phyloP scores from a whole-genome alignment of 176 grass and related monocot species.

The Musa itinerans region DNA sequence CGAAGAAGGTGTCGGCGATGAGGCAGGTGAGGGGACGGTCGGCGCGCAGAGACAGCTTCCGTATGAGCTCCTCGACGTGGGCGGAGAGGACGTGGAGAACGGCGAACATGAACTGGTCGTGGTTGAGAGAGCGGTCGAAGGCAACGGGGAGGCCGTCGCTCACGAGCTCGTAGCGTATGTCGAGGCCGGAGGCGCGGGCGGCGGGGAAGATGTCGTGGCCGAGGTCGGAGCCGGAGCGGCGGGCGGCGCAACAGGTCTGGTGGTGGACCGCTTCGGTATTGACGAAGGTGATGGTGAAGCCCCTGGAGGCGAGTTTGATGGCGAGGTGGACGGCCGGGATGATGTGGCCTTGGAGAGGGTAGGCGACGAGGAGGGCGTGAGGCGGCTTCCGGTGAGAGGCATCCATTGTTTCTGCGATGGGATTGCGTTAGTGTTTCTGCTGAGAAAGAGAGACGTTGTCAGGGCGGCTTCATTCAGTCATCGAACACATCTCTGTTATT shows the following conservation, averaged over 20 bases:
- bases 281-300: slow-evolving; percentile 53
- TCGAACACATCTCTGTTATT: too few relatives aligned
- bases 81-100: slow-evolving; percentile 54
- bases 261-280: slow-evolving; percentile 63
- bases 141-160: slow-evolving; percentile 56
- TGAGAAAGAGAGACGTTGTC: too few relatives aligned
- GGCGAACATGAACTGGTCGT: slow-evolving; percentile 65
- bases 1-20: slow-evolving; percentile 58
- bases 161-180: slow-evolving; percentile 49
- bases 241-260: slow-evolving; percentile 25
- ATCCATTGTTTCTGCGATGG: too few relatives aligned
- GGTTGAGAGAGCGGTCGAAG: slow-evolving; percentile 64
- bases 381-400: neutral
- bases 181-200: slow-evolving; percentile 16
- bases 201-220: slow-evolving; percentile 27
- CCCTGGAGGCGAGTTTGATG: slow-evolving; percentile 19
- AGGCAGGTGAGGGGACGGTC: slow-evolving; percentile 42
- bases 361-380: slow-evolving; percentile 56
- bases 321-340: slow-evolving; percentile 65
- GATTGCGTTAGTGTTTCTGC: too few relatives aligned
- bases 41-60: slow-evolving; percentile 21
- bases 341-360: slow-evolving; percentile 70
- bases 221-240: neutral
- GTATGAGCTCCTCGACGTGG: slow-evolving; percentile 59
- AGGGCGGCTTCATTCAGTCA: too few relatives aligned